Evolutionary conservation across 257 asterid genomes (phyloP), one percentile per base, ranked within the genome.

Genomic region (Gentiana straminea): DNA sequence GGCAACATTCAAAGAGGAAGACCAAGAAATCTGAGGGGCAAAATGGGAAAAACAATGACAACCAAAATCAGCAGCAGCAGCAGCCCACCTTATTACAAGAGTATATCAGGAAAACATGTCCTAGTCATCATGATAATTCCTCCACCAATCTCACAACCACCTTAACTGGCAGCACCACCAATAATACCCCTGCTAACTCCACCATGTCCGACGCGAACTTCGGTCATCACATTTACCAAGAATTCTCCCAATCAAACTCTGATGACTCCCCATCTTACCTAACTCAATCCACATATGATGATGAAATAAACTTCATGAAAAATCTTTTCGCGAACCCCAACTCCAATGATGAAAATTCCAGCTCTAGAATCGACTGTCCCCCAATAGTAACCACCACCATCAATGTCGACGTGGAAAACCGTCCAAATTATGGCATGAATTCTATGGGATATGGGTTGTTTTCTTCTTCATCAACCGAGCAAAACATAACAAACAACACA

Each of bases 271-370:
- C 67, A 4, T 64, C 76, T 5, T 68, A 64, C 41, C 46, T 82
- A 34, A 5, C 74, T 15, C 64, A 69, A 3, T 75, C 75, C 51
- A 63, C 70, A 0, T 60, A 58, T 7, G 78, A 70, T 33, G 95
- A 86, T 57, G 89, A 83, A 57, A 57, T 79, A 70, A 50, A 60
- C 54, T 83, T 86, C 77, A 64, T 86, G 72, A 70, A 65, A 49
- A 68, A 39, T 47, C 35, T 79, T 13, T 82, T 82, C 52, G 76
- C 57, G 8, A 61, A 62, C 60, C 58, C 24, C 24, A 41, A 58
- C 47, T 47, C 59, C 1, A 35, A 13, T 8, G 24, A 5, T 15
- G 65, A 63, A 7, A 48, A 8, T 7, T 55, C 34, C 1, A 59
- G 57, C 15, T n/a, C 38, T 1, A 13, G 13, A 24, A 24, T 24